Evolutionary conservation across 2,329 filamentous ascomycete species (phyloP).

Genomic region (Alternaria ventricosa): DNA sequence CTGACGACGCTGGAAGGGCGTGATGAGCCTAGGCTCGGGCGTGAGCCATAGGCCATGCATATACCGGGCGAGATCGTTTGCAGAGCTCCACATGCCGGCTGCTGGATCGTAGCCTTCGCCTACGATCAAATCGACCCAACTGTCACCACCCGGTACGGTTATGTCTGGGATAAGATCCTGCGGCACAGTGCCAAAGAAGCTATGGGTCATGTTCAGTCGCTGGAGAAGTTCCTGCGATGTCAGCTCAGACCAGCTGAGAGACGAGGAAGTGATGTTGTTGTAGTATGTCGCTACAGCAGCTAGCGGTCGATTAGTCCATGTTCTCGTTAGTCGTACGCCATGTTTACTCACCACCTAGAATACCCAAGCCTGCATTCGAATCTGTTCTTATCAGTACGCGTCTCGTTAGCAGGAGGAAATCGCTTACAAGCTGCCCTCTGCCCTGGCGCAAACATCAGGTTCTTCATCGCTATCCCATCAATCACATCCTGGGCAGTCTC

Average conservation of each 20-base stretch:
- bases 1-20: conserved; percentile 30
- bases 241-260: conserved; percentile 32
- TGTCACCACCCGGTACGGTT: conserved; percentile 33
- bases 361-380: conserved; percentile 37
- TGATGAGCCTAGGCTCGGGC: conserved; percentile 31
- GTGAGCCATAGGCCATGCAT: conserved; percentile 35
- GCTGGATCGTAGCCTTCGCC: conserved; percentile 41
- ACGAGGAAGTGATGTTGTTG: conserved; percentile 23
- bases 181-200: conserved; percentile 33
- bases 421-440: conserved; percentile 31
- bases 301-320: background rate
- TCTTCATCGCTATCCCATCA: conserved; percentile 19
- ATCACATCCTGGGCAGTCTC: conserved; percentile 28
- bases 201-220: conserved; percentile 36
- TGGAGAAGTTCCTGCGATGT: conserved; percentile 25
- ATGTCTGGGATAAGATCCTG: conserved; percentile 23
- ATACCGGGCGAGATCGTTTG: conserved; percentile 38
- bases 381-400: conserved; percentile 6
- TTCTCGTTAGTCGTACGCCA: background rate
- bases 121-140: conserved; percentile 36
- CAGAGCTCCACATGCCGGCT: conserved; percentile 42
- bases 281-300: conserved; percentile 33
- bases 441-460: conserved; percentile 41
- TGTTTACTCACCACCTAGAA: conserved; percentile 27
- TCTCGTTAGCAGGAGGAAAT: background rate